Evolutionary conservation across 345 rosid genomes (phyloP).

Genomic region (Conringia planisiliqua): DNA sequence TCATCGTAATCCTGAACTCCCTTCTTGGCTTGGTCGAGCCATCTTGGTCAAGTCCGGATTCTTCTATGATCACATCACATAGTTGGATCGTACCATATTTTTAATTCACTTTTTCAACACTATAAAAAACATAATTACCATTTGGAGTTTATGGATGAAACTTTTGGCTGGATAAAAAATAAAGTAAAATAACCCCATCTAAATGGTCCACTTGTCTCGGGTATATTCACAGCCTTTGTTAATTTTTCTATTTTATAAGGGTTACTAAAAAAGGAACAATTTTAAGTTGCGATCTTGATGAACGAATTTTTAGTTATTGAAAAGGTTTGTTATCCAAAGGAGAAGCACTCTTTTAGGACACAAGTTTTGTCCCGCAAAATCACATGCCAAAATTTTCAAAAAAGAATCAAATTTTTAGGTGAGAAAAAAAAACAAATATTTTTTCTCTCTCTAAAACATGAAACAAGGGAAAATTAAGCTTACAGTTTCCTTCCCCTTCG

Average conservation of each 20-base stretch:
- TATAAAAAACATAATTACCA: too few relatives aligned
- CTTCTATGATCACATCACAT: too few relatives aligned
- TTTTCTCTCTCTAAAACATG: constrained; percentile 2
- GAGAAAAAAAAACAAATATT: neutral
- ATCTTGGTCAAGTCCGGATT: too few relatives aligned
- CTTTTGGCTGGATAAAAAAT: too few relatives aligned
- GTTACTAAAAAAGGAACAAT: neutral
- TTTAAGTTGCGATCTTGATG: neutral
- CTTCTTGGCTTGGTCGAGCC: too few relatives aligned
- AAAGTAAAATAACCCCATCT: too few relatives aligned
- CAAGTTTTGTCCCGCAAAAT: neutral
- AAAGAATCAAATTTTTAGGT: neutral
- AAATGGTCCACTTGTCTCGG: too few relatives aligned
- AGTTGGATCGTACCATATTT: too few relatives aligned
- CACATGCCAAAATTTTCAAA: neutral
- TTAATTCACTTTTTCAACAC: too few relatives aligned
- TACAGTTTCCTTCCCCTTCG: neutral
- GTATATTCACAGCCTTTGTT: neutral
- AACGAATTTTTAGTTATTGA: too few relatives aligned
- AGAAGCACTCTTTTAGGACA: neutral
- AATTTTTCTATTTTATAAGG: neutral
- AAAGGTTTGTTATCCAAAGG: neutral
- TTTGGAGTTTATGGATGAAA: too few relatives aligned
- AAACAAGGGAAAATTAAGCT: constrained; percentile 27
- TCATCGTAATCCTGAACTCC: too few relatives aligned